A percentile compares a stretch with the other conserved stretches of the same genome.
phyloP scores from a whole-genome alignment of 129 eudicot species.

The Pulicaria dysenterica region DNA sequence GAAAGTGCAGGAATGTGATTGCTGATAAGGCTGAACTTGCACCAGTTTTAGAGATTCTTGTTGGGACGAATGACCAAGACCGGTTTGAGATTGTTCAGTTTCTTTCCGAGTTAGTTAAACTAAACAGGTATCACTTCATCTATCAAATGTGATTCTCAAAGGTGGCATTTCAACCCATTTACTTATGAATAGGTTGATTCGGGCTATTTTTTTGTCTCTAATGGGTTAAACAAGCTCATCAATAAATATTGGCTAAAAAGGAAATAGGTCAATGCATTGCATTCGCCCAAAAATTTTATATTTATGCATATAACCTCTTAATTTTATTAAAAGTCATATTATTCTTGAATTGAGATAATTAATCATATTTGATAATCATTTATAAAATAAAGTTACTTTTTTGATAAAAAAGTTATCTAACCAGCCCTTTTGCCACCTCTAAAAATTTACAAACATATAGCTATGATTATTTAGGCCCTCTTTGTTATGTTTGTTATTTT shows the following conservation, averaged over 20 bases:
- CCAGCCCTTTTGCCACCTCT: background rate
- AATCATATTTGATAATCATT: background rate
- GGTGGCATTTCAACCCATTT: background rate
- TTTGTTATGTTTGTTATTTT: slow-evolving; percentile 18
- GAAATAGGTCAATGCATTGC: background rate
- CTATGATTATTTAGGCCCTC: background rate
- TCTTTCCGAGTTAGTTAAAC: slow-evolving; percentile 69
- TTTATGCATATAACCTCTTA: background rate
- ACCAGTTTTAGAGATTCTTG: slow-evolving; percentile 58
- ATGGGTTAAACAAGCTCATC: background rate
- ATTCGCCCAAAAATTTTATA: background rate
- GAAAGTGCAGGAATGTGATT: slow-evolving; percentile 64
- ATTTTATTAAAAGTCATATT: background rate
- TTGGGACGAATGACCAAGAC: slow-evolving; percentile 48
- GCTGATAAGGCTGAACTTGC: slow-evolving; percentile 76
- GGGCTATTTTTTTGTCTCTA: background rate
- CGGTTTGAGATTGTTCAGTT: slow-evolving; percentile 68
- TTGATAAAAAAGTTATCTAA: too few species aligned
- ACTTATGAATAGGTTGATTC: background rate
- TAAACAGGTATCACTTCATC: slow-evolving; percentile 55
- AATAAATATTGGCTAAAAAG: background rate
- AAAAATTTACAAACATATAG: background rate
- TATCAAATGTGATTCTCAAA: background rate
- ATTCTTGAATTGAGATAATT: background rate
- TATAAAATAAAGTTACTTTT: background rate